Conservation (phyloP, 495 filamentous ascomycete species). For the Xylaria intraflava region DNA sequence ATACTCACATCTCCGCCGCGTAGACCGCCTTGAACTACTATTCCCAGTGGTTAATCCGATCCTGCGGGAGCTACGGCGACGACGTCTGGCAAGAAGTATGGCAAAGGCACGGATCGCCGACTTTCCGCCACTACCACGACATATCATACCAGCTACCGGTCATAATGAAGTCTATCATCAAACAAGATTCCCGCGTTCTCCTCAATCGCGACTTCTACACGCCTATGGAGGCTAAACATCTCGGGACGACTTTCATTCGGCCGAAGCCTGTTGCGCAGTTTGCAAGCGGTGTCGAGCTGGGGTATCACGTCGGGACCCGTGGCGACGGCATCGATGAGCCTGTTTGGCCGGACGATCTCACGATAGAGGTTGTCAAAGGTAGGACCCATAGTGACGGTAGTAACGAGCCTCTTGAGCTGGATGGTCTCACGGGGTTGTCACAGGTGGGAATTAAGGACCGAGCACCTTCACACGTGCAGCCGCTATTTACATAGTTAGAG, state of each 20-base stretch:
- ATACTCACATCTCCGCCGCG: not conserved
- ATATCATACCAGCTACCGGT: conserved; percentile 1
- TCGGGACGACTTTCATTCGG: not conserved
- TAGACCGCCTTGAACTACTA: conserved; percentile 49
- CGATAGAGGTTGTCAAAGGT: conserved; percentile 9
- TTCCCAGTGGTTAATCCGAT: conserved; percentile 47
- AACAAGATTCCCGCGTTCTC: not conserved
- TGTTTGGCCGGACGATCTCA: conserved; percentile 15
- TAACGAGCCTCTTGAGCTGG: too few species aligned
- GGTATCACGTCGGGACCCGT: conserved; percentile 14
- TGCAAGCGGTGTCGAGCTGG: conserved; percentile 2
- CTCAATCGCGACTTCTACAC: conserved; percentile 1
- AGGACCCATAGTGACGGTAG: too few species aligned
- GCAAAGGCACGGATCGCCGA: conserved; percentile 9
- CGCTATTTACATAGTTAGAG: too few species aligned
- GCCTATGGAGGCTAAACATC: not conserved
- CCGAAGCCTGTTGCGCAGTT: conserved; percentile 6
- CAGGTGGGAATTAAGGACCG: too few species aligned
- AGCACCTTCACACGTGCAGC: too few species aligned
- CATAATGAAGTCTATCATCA: not conserved
- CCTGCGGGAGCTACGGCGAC: conserved; percentile 41
- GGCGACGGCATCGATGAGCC: conserved; percentile 13
- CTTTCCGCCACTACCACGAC: conserved; percentile 6
- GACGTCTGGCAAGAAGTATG: conserved; percentile 15
- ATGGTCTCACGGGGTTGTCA: too few species aligned